Conservation (phyloP, 176 grass and related monocot species). For the Luzula sylvatica region DNA sequence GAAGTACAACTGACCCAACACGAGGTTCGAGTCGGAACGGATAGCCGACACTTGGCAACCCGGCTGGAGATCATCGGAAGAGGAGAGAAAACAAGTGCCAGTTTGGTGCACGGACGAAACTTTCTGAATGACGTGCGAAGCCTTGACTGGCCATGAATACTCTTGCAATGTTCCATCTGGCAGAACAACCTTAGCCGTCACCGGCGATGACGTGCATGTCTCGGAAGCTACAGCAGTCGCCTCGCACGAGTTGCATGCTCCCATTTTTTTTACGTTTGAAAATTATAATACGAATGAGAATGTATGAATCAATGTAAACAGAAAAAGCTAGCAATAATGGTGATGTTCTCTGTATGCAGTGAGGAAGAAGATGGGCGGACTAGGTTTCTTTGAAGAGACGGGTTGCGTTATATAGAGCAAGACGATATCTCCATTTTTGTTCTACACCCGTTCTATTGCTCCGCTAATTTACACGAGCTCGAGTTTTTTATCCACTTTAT, state of each 20-base stretch:
- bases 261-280: conserved; percentile 24
- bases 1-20: conserved; percentile 90
- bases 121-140: conserved; percentile 41
- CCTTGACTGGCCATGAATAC: conserved; percentile 43
- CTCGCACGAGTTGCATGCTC: conserved; percentile 72
- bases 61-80: conserved; percentile 67
- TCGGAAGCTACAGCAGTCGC: conserved; percentile 40
- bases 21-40: conserved; percentile 37
- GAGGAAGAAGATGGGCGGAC: neutral
- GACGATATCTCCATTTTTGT: neutral
- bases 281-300: neutral
- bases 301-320: neutral
- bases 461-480: too few species aligned
- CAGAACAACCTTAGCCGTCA: conserved; percentile 49
- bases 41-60: conserved; percentile 34
- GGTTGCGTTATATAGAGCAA: conserved; percentile 8
- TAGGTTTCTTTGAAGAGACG: neutral
- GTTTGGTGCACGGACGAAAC: neutral
- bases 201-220: neutral
- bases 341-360: neutral
- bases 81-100: conserved; percentile 49
- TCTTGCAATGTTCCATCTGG: conserved; percentile 48
- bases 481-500: too few species aligned
- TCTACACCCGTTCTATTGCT: conserved; percentile 9
- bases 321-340: too few species aligned